Percentiles rank a stretch among this genome's conserved stretches.
phyloP scores from a whole-genome alignment of 495 filamentous ascomycete species.

The Neurospora cerealis region DNA sequence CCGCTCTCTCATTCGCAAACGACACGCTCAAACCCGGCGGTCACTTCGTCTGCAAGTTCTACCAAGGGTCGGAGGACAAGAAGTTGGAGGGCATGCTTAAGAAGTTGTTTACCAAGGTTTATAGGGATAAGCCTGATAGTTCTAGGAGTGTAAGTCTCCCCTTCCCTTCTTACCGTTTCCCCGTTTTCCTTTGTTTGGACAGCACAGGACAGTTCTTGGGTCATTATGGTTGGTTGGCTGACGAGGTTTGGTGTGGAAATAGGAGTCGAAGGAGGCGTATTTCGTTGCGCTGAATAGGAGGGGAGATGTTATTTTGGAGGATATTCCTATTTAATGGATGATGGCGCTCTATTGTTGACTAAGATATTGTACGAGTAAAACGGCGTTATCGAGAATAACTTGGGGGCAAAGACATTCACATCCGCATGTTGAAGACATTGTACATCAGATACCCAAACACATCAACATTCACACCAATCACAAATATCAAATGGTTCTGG shows the following conservation, averaged over 20 bases:
- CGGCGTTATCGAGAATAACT: neutral
- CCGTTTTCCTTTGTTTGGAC: neutral
- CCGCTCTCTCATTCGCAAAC: conserved; percentile 71
- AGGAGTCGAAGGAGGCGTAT: conserved; percentile 89
- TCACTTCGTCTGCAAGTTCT: conserved; percentile 96
- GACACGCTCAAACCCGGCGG: conserved; percentile 76
- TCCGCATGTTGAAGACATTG: neutral
- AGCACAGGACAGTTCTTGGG: neutral
- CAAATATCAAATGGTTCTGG: neutral
- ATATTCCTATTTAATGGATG: neutral
- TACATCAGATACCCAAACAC: neutral
- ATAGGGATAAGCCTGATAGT: conserved; percentile 79
- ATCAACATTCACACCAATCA: neutral
- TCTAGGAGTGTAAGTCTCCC: conserved; percentile 63
- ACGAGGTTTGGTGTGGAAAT: neutral
- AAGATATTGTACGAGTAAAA: neutral
- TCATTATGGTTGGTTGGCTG: neutral
- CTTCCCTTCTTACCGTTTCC: neutral
- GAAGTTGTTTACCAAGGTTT: conserved; percentile 65
- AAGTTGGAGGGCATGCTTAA: conserved; percentile 60
- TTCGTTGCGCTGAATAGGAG: conserved; percentile 68
- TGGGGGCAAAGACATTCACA: neutral
- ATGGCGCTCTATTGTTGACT: neutral
- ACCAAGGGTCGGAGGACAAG: conserved; percentile 81
- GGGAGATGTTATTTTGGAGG: conserved; percentile 24